phyloP scores from a whole-genome alignment of 2,329 filamentous ascomycete genomes.

The Colletotrichum horii region DNA sequence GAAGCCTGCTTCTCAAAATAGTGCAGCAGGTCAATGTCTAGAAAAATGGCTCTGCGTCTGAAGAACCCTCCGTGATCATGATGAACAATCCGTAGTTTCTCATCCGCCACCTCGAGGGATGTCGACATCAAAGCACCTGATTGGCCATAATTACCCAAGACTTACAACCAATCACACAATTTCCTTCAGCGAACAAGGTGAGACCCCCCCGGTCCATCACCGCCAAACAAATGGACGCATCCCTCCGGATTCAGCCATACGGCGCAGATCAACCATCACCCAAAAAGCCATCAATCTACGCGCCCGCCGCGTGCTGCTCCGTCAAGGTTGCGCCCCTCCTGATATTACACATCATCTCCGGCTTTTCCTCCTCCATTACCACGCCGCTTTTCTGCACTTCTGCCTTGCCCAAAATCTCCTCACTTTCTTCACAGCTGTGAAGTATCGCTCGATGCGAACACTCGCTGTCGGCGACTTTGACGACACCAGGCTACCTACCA shows the following conservation, averaged over 20 bases:
- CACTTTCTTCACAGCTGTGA: background rate
- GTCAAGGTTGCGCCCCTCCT: background rate
- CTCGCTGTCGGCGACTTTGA: background rate
- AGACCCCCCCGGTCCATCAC: background rate
- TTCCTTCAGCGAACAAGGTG: background rate
- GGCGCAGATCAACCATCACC: background rate
- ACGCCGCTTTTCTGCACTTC: background rate
- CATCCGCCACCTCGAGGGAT: background rate
- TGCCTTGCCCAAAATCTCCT: background rate
- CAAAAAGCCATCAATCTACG: background rate
- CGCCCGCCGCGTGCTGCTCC: background rate
- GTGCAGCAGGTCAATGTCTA: too few species aligned
- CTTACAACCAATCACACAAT: conserved; percentile 3
- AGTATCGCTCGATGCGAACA: background rate
- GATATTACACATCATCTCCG: background rate
- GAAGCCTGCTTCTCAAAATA: background rate
- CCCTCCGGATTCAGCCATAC: conserved; percentile 5
- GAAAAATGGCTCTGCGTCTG: too few species aligned
- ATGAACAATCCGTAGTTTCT: background rate
- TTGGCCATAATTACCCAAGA: background rate
- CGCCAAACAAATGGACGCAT: conserved; percentile 2
- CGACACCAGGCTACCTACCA: background rate
- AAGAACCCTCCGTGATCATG: too few species aligned
- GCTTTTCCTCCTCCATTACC: background rate
- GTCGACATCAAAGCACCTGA: background rate